phyloP scores from a whole-genome alignment of 345 rosid genomes.

The Syzygium oleosum region DNA sequence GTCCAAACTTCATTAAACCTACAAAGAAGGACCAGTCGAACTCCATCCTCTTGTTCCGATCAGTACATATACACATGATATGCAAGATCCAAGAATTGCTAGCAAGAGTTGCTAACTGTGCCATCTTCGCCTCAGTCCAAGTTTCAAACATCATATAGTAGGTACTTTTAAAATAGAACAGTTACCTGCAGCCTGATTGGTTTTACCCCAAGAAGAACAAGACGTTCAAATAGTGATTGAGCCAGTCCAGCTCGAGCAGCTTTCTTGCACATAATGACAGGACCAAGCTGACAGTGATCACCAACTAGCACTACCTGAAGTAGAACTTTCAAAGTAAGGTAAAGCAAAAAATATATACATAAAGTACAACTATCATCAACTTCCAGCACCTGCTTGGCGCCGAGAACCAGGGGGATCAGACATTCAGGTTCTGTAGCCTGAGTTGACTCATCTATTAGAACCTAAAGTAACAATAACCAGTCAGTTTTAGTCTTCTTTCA shows the following conservation, averaged over 20 bases:
- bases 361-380: not conserved
- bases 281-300: constrained; percentile 99
- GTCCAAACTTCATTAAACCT: not conserved
- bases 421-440: constrained; percentile 99
- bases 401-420: constrained; percentile 98
- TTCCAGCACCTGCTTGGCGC: constrained; percentile 76
- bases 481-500: not conserved
- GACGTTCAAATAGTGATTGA: constrained; percentile 96
- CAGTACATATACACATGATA: not conserved
- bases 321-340: constrained; percentile 4
- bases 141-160: not conserved
- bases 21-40: not conserved
- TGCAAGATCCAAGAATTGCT: not conserved
- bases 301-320: constrained; percentile 92
- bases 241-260: constrained; percentile 99
- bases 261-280: constrained; percentile 99
- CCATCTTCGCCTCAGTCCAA: not conserved
- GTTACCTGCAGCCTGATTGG: constrained; percentile 98
- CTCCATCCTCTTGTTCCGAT: not conserved
- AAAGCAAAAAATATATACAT: not conserved
- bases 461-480: constrained; percentile 26
- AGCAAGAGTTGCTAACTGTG: not conserved
- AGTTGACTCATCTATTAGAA: constrained; percentile 99
- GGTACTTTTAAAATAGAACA: not conserved
- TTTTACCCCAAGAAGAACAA: constrained; percentile 92